These are phyloP conservation scores for Spongiforma sp. DNA, from an alignment of 1,284 basidiomycete genomes.

Conservation along the genomic window DNA sequence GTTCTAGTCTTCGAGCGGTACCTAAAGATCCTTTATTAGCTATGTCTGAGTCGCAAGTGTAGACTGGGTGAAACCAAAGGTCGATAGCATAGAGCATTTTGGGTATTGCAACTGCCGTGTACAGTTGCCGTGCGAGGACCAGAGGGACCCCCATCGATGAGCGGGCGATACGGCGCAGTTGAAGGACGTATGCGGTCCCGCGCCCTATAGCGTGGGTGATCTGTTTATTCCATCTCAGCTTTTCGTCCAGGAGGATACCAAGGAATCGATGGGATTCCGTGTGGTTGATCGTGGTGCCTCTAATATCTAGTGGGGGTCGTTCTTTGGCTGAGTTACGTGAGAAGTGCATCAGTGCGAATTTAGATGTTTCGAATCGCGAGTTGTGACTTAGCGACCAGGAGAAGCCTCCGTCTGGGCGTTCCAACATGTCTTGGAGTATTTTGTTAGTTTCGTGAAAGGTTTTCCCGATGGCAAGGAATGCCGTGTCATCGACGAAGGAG, in stretches of 20 bases:
- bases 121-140: constrained; percentile 17
- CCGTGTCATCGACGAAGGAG: not conserved
- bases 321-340: not conserved
- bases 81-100: constrained; percentile 30
- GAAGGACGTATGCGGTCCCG: constrained; percentile 4
- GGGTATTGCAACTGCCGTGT: constrained; percentile 27
- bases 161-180: not conserved
- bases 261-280: not conserved
- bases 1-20: constrained; percentile 12
- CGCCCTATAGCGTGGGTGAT: not conserved
- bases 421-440: not conserved
- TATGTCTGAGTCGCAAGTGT: not conserved
- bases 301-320: not conserved
- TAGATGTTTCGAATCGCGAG: not conserved
- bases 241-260: not conserved
- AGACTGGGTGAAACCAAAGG: not conserved
- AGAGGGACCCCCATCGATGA: not conserved
- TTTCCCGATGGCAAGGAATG: not conserved
- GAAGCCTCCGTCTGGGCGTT: not conserved
- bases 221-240: constrained; percentile 2
- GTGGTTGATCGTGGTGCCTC: not conserved
- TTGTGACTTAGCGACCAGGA: not conserved
- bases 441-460: not conserved
- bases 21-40: not conserved
- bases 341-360: constrained; percentile 20